These are phyloP conservation scores for Wallacemonas collosoma DNA, from an alignment of 208 protist genomes.

Conservation along the genomic window DNA sequence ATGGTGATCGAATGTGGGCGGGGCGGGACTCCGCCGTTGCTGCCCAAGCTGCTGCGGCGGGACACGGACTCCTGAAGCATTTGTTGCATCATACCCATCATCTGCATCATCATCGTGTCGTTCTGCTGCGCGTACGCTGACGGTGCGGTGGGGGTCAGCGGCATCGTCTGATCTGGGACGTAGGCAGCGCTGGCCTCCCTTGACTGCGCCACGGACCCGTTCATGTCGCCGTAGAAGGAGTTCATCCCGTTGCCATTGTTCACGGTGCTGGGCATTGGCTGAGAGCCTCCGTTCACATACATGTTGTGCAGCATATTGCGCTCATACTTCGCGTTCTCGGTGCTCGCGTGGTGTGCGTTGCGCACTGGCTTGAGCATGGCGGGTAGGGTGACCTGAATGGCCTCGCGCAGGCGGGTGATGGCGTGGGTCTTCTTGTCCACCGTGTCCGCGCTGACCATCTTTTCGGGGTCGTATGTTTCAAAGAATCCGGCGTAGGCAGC, in stretches of 20 bases:
- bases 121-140: not conserved
- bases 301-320: constrained; percentile 41
- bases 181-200: not conserved
- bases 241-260: constrained; percentile 16
- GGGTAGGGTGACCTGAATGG: constrained; percentile 62
- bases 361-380: constrained; percentile 57
- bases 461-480: constrained; percentile 67
- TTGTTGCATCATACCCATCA: constrained; percentile 58
- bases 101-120: constrained; percentile 33
- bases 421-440: constrained; percentile 59
- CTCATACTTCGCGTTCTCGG: constrained; percentile 37
- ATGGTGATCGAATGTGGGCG: constrained; percentile 1
- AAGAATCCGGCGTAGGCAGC: constrained; percentile 50
- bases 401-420: constrained; percentile 45
- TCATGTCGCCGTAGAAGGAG: constrained; percentile 13
- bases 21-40: not conserved
- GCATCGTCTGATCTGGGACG: not conserved
- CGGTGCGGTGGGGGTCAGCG: not conserved
- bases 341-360: constrained; percentile 21
- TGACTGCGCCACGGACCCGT: not conserved
- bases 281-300: constrained; percentile 40
- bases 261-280: not conserved
- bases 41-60: constrained; percentile 17
- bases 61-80: constrained; percentile 25
- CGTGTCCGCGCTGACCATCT: constrained; percentile 61